phyloP scores from a whole-genome alignment of 495 filamentous ascomycete genomes.

The Cenococcum geophilum region DNA sequence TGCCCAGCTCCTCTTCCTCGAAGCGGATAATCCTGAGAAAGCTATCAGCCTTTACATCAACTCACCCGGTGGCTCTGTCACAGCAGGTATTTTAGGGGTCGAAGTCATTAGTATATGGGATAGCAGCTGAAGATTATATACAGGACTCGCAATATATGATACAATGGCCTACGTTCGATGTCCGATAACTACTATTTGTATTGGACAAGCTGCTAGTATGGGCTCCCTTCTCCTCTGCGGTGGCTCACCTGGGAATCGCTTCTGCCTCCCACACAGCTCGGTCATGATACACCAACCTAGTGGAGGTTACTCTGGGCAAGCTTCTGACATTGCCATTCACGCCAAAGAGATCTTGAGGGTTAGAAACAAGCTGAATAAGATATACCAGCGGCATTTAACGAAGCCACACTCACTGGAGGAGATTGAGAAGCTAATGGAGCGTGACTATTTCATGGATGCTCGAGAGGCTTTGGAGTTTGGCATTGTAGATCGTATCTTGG shows the following conservation, averaged over 20 bases:
- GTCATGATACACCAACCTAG: constrained; percentile 97
- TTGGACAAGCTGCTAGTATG: constrained; percentile 94
- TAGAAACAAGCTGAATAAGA: constrained; percentile 77
- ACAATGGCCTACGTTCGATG: constrained; percentile 96
- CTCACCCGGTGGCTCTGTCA: constrained; percentile 92
- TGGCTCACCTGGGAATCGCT: constrained; percentile 77
- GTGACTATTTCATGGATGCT: constrained; percentile 89
- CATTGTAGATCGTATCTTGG: constrained; percentile 83
- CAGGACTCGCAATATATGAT: constrained; percentile 92
- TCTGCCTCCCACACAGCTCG: constrained; percentile 80
- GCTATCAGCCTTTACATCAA: constrained; percentile 97
- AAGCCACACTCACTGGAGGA: constrained; percentile 67
- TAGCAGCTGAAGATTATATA: not conserved
- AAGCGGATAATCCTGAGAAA: constrained; percentile 91
- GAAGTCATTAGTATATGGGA: not conserved
- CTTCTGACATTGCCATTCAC: constrained; percentile 89
- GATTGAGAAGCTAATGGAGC: constrained; percentile 90
- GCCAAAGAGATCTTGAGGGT: constrained; percentile 93
- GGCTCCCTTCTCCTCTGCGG: constrained; percentile 83
- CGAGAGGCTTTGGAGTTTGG: constrained; percentile 83
- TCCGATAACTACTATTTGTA: constrained; percentile 87
- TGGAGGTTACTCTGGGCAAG: constrained; percentile 86
- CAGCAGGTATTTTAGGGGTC: constrained; percentile 49
- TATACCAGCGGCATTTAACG: constrained; percentile 81
- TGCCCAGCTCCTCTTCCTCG: constrained; percentile 93